Base-by-base conservation (phyloP, 2,329 filamentous ascomycete genomes). In the Hypoxylon sp. region DNA sequence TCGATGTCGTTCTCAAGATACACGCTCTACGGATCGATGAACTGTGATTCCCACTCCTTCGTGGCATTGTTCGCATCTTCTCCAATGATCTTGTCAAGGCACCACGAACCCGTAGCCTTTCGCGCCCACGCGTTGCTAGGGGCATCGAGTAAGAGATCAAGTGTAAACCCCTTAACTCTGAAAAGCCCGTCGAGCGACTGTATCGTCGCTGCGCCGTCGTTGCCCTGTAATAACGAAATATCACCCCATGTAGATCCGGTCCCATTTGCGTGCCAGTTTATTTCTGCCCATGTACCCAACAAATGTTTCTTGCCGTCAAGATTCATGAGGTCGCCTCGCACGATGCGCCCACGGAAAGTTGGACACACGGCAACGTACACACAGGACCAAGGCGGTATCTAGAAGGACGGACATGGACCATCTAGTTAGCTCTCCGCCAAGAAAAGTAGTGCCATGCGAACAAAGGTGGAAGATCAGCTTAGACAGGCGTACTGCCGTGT, bases 221-320 rank as follows among this genome's bases (percentile, higher is more conserved):
- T 72, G 54, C 71, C 71, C 32, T 72, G 59, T 12, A 73, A 51
- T 29, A 73, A n/a, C 9, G 71, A 73, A 7, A 73, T 67, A 34
- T 70, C 70, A 14, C 71, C 71, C 65, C 65, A 72, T 12, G 65
- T 30, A 8, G 48, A 63, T 16, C 69, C 63, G 5, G 70, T 61
- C 34, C 59, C 65, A 39, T 71, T 67, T 7, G 55, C 14, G 30
- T 69, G 63, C 64, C 65, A 69, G 25, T 67, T 70, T 21, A 68
- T 54, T 56, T 71, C 69, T 14, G 64, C 64, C 70, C 68, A 72
- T 5, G 70, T 72, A 25, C 70, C 70, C 12, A 72, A 43, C 16
- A 70, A 16, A 37, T 69, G 68, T 43, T 68, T 68, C 39, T 46
- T 45, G 12, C 66, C 58, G 41, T 71, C 61, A 11, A 71, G 48